Evolutionary conservation across 2,329 filamentous ascomycete genomes (phyloP).

Genomic region (Arthrobotrys pseudoclavata): DNA sequence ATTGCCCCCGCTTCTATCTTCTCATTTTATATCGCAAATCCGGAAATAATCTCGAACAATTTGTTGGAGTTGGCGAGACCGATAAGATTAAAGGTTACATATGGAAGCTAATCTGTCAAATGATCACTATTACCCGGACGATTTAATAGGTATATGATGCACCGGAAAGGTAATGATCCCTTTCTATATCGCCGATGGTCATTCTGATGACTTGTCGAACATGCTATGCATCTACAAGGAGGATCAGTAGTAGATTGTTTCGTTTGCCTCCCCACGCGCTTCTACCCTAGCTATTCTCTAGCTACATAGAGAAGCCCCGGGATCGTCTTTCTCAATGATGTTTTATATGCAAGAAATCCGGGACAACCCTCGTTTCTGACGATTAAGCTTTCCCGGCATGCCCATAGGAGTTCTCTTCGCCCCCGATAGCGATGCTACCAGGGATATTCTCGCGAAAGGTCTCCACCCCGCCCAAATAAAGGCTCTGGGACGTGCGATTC

Average conservation of each 20-base stretch:
- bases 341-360: constrained; percentile 38
- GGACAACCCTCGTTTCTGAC: constrained; percentile 41
- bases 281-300: constrained; percentile 6
- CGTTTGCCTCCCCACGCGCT: constrained; percentile 24
- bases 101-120: constrained; percentile 22
- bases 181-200: constrained; percentile 47
- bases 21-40: constrained; percentile 58
- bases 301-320: background rate
- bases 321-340: constrained; percentile 18
- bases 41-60: constrained; percentile 48
- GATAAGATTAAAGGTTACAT: constrained; percentile 6
- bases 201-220: constrained; percentile 4
- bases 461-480: constrained; percentile 67
- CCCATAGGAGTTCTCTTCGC: constrained; percentile 54
- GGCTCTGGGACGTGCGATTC: constrained; percentile 72
- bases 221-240: constrained; percentile 1
- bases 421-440: constrained; percentile 65
- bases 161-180: constrained; percentile 54
- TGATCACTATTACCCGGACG: background rate
- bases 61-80: constrained; percentile 23
- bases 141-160: constrained; percentile 58
- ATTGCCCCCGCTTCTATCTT: constrained; percentile 30
- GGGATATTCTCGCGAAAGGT: constrained; percentile 68
- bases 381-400: constrained; percentile 15
- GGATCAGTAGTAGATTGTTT: background rate